These are phyloP conservation scores for Kregervanrija pseudodelftensis DNA, from an alignment of 805 yeast genomes.

Conservation along the genomic window DNA sequence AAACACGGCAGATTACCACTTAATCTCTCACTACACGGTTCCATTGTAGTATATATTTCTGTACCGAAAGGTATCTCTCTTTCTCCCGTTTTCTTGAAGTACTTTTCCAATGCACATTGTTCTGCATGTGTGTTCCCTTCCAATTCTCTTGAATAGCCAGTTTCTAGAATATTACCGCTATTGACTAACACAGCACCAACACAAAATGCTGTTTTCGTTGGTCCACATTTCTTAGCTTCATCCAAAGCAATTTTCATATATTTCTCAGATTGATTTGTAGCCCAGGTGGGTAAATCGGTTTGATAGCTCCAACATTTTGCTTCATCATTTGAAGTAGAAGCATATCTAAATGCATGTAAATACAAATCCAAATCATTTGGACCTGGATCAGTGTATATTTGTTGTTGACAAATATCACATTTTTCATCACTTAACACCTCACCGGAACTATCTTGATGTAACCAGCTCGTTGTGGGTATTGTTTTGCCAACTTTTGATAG, in stretches of 20 bases:
- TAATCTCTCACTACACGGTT: slow-evolving; percentile 83
- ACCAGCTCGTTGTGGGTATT: slow-evolving; percentile 61
- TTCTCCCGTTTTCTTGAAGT: slow-evolving; percentile 33
- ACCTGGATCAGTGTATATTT: slow-evolving; percentile 81
- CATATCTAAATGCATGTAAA: slow-evolving; percentile 85
- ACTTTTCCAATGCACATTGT: slow-evolving; percentile 84
- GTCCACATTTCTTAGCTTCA: slow-evolving; percentile 75
- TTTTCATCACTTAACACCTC: slow-evolving; percentile 52
- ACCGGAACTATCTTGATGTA: slow-evolving; percentile 47
- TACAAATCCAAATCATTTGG: slow-evolving; percentile 80
- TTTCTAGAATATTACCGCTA: slow-evolving; percentile 59
- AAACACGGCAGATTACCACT: slow-evolving; percentile 90
- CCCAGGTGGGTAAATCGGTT: slow-evolving; percentile 82
- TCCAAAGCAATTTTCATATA: slow-evolving; percentile 72
- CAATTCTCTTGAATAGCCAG: slow-evolving; percentile 86
- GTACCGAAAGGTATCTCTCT: slow-evolving; percentile 62
- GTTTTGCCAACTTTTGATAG: slow-evolving; percentile 69
- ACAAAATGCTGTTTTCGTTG: slow-evolving; percentile 78
- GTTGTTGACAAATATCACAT: slow-evolving; percentile 59
- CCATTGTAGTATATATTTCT: slow-evolving; percentile 91
- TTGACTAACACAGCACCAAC: slow-evolving; percentile 86
- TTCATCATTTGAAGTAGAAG: slow-evolving; percentile 34
- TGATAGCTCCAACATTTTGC: slow-evolving; percentile 55
- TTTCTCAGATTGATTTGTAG: slow-evolving; percentile 45
- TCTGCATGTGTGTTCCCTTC: slow-evolving; percentile 98